phyloP scores from a whole-genome alignment of 805 yeast species.

The Hanseniaspora vineae region DNA sequence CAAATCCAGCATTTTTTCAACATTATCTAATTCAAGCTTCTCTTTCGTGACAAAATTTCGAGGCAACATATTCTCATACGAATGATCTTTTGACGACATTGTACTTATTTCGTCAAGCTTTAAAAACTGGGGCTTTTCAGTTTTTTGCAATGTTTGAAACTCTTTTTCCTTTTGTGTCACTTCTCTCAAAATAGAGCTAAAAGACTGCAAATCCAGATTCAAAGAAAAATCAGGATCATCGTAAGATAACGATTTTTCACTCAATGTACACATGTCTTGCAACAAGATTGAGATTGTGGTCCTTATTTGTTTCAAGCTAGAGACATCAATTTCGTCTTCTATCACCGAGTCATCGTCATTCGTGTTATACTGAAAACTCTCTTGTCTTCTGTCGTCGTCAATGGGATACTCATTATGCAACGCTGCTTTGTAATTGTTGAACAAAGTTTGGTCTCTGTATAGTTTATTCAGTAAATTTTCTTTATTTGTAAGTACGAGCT shows the following conservation, averaged over 20 bases:
- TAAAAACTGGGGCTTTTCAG: neutral
- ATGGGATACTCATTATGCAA: neutral
- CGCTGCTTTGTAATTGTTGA: neutral
- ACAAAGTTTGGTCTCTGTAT: neutral
- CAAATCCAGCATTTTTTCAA: neutral
- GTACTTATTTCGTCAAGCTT: too few species aligned
- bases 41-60: neutral
- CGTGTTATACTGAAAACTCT: neutral
- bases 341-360: neutral
- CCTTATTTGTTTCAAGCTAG: neutral
- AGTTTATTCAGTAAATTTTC: neutral
- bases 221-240: neutral
- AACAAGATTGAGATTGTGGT: neutral
- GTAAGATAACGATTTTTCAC: neutral
- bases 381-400: neutral
- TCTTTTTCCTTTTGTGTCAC: neutral
- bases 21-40: neutral
- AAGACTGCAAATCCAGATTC: neutral
- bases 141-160: neutral
- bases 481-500: neutral
- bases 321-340: neutral
- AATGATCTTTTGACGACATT: too few species aligned
- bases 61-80: too few species aligned
- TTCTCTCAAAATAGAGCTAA: neutral
- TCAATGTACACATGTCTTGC: neutral